Evolutionary conservation across 176 grass and related monocot species (phyloP), one percentile per base, ranked within the genome.

Genomic region (Oryza glumipatula): DNA sequence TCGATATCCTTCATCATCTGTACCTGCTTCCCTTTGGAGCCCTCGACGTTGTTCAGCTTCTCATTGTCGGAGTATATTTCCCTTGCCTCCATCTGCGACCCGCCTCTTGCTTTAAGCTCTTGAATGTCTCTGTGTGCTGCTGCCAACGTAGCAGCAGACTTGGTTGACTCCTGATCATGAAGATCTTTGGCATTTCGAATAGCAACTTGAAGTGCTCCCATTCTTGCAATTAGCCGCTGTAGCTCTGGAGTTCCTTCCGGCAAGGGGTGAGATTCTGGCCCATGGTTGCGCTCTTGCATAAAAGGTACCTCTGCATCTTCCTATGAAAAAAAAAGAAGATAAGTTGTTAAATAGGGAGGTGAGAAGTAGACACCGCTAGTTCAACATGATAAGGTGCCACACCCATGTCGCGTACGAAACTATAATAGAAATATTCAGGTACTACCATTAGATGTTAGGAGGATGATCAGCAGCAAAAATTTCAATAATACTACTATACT

Each of bases 1-100:
- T 98, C 85, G 65, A 98, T 98, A 82, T 98, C 96, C 89, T 98
- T 98, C 89, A 94, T 92, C 65, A 88, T 86, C 58, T 90, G 89
- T 47, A 56, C 74, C 7, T 83, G 85, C 83, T 93, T 96, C 49
- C 85, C 84, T 88, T 87, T 97, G 47, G 92, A 92, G 17, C 45
- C 66, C 65, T 79, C 85, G 49, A 11, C 80, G 68, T 85, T 70
- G 44, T 65, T 88, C 74, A 69, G 72, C 52, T 70, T 86, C 67
- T 81, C 87, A 75, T 72, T 41, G 30, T 89, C 73, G 68, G 45
- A 72, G 45, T 74, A 86, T 72, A 76, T 80, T 90, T 77, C 88
- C 68, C 85, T 81, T 36, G 76, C 74, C 47, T 85, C 87, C 52
- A 80, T 61, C 17, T 45, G 33, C 49, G 61, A 69, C 14, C 63